A percentile compares a stretch with the other conserved stretches of the same genome.
Conservation (phyloP, 2,329 filamentous ascomycete species). For the Scortechinia acanthostroma region DNA sequence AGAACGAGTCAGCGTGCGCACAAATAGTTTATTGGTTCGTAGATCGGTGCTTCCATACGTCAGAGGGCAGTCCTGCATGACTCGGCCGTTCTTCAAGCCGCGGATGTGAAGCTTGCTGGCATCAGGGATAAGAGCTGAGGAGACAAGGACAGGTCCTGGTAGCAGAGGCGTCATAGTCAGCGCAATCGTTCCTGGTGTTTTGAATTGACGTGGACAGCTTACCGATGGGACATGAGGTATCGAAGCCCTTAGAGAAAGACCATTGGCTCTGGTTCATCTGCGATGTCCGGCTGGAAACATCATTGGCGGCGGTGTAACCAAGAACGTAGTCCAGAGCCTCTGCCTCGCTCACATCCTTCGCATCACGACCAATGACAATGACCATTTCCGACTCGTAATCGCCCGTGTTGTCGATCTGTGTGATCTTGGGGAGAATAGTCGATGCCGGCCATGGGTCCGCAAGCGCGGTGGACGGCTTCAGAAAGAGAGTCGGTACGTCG, state of each 20-base stretch:
- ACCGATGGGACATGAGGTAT: slow-evolving; percentile 41
- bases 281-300: slow-evolving; percentile 49
- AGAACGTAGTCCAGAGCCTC: slow-evolving; percentile 52
- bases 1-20: slow-evolving; percentile 25
- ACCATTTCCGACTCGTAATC: slow-evolving; percentile 14
- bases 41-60: slow-evolving; percentile 11
- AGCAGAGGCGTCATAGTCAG: too few species aligned
- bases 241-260: slow-evolving; percentile 52
- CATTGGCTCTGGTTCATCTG: slow-evolving; percentile 46
- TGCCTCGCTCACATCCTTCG: slow-evolving; percentile 42
- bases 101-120: slow-evolving; percentile 27
- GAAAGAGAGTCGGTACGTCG: slow-evolving; percentile 44
- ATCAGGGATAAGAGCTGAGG: slow-evolving; percentile 28
- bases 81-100: slow-evolving; percentile 38
- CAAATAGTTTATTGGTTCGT: slow-evolving; percentile 12
- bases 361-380: slow-evolving; percentile 7
- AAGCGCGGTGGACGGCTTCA: slow-evolving; percentile 46
- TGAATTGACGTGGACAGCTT: slow-evolving; percentile 11
- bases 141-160: slow-evolving; percentile 39
- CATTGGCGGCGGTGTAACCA: slow-evolving; percentile 57
- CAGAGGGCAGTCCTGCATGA: slow-evolving; percentile 33
- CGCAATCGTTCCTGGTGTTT: slow-evolving; percentile 10
- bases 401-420: slow-evolving; percentile 39
- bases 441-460: slow-evolving; percentile 43
- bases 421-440: slow-evolving; percentile 42